Base-by-base conservation (phyloP, 2,329 filamentous ascomycete species). In the Sclerotinia subarctica region DNA sequence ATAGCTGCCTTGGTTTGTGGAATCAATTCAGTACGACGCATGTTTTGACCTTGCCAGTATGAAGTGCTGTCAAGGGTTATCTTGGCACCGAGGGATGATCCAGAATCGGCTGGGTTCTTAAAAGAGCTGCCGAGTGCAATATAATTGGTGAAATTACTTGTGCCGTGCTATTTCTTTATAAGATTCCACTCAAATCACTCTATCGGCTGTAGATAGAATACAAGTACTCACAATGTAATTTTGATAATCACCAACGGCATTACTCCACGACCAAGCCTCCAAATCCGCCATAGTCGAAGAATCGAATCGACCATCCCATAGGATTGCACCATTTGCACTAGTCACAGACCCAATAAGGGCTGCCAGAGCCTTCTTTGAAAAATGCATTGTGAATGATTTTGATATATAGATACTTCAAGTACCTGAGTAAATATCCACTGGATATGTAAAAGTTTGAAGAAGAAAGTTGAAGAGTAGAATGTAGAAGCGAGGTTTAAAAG, bases 21-120 rank as follows among this genome's bases (percentile, higher is more conserved):
- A 72, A 93, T 92, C 69, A 92, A 80, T 79, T 92, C 90, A 0
- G 88, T 91, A 64, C 90, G 84, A 76, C 88, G 86, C 90, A 92
- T 92, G 59, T 78, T 85, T 76, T 91, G 88, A 29, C 86, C 87
- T 78, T 92, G 88, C 89, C 89, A 92, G 77, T 86, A 90, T 1
- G 89, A 83, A 0, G 85, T 88, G 73, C 78, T 78, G 74, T 83
- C 80, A 62, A 92, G 88, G 5, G 87, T 90, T 78, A 92, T 86
- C 76, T 89, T 89, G 72, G 85, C 86, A 24, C 90, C 90, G 78
- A 90, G 85, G 47, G 80, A 83, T 62, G 86, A 88, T 60, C 80
- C 81, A 0, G 80, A 81, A 77, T 91, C 89, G 72, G 84, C 79
- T 67, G 80, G 81, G 66, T 82, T 79, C 76, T 89, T 86, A 72